Percentiles rank a stretch among this genome's conserved stretches.
phyloP scores from a whole-genome alignment of 2,329 filamentous ascomycete genomes.

The Teratosphaeria nubilosa region DNA sequence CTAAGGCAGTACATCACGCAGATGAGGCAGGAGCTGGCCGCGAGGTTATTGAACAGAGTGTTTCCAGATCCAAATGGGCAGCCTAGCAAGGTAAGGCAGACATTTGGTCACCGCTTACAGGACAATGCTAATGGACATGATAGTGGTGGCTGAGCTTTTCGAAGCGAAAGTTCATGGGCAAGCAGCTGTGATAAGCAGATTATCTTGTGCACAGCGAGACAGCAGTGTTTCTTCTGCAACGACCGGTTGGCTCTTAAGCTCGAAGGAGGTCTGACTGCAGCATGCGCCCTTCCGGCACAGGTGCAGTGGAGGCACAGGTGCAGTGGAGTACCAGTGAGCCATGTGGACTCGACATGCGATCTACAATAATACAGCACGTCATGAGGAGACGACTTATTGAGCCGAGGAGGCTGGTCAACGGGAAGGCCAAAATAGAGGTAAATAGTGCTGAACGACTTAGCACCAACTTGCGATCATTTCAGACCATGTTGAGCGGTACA shows the following conservation, averaged over 20 bases:
- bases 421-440: not conserved
- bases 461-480: not conserved
- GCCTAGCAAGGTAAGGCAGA: slow-evolving; percentile 49
- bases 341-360: no score
- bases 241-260: not conserved
- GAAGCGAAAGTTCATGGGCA: slow-evolving; percentile 99
- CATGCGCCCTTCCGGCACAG: no score
- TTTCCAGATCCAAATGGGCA: slow-evolving; percentile 61
- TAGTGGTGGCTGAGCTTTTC: slow-evolving; percentile 99
- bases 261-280: not conserved
- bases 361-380: no score
- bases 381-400: not conserved
- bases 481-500: not conserved
- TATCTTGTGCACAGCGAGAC: no score
- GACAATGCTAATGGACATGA: slow-evolving; percentile 29
- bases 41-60: slow-evolving; percentile 71
- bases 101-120: not conserved
- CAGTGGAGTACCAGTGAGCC: no score
- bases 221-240: not conserved
- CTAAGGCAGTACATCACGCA: slow-evolving; percentile 84
- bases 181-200: slow-evolving; percentile 39
- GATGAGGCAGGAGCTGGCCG: slow-evolving; percentile 82
- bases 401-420: not conserved
- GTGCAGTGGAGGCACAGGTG: no score
- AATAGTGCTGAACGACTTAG: not conserved